Percentiles rank a stretch among this genome's conserved stretches.
Conservation (phyloP, 2,329 filamentous ascomycete species). For the Aspergillus unguis region DNA sequence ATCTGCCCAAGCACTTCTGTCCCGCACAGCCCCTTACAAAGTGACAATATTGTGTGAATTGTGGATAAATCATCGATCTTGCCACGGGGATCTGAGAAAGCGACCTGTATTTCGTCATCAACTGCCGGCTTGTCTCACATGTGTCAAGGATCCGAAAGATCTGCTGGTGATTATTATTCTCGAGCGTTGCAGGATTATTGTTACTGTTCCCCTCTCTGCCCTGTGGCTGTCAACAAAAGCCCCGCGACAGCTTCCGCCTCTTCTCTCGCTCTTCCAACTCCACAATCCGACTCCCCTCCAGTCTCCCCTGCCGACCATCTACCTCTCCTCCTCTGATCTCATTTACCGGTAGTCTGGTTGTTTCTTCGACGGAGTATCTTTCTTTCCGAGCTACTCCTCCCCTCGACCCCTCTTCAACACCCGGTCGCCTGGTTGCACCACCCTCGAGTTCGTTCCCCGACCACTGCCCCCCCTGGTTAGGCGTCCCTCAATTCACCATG, state of each 20-base stretch:
- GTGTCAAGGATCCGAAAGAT: constrained; percentile 3
- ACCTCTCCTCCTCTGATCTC: constrained; percentile 8
- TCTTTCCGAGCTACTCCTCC: background rate
- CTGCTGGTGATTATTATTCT: constrained; percentile 4
- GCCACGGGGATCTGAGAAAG: constrained; percentile 7
- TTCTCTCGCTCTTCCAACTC: constrained; percentile 16
- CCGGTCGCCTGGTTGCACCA: constrained; percentile 16
- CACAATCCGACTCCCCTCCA: constrained; percentile 12
- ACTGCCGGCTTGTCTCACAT: constrained; percentile 15
- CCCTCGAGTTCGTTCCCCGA: constrained; percentile 14
- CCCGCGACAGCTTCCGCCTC: constrained; percentile 18
- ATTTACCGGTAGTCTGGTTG: constrained; percentile 3
- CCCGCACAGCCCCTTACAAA: constrained; percentile 8
- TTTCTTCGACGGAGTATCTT: constrained; percentile 1
- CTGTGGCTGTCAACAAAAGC: constrained; percentile 26
- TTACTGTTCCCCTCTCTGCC: constrained; percentile 12
- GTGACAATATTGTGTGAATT: background rate
- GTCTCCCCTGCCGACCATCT: constrained; percentile 5
- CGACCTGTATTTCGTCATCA: constrained; percentile 13
- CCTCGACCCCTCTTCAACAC: background rate
- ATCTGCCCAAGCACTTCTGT: background rate
- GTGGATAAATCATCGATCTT: constrained; percentile 10
- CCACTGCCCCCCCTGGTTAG: constrained; percentile 7
- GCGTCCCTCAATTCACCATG: constrained; percentile 44
- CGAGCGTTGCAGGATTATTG: constrained; percentile 3